Percentiles rank a stretch among this genome's conserved stretches.
These are phyloP conservation scores for Leishmania major DNA, from an alignment of 208 protist genomes.

Conservation along the genomic window DNA sequence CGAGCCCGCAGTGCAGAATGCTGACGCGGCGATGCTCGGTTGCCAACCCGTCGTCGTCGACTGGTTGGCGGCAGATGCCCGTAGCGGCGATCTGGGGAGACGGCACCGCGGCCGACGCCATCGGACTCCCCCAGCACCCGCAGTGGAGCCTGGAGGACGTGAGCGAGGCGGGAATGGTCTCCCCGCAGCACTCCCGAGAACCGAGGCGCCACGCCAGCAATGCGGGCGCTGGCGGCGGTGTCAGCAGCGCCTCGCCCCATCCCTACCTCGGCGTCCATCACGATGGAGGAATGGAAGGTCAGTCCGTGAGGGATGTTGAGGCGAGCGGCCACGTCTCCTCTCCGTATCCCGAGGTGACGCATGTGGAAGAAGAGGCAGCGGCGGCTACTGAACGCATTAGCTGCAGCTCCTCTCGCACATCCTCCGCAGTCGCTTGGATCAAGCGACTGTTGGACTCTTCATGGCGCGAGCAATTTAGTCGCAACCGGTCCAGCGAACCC, in stretches of 20 bases:
- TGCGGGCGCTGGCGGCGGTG: not conserved
- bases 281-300: not conserved
- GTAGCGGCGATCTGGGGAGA: not conserved
- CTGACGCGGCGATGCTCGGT: conserved; percentile 18
- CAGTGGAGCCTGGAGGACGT: conserved; percentile 29
- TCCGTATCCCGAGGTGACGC: not conserved
- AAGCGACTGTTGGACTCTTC: conserved; percentile 15
- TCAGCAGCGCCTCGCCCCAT: not conserved
- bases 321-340: not conserved
- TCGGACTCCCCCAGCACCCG: not conserved
- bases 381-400: not conserved
- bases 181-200: conserved; percentile 7
- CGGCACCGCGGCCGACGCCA: not conserved
- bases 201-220: not conserved
- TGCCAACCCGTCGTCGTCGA: conserved; percentile 11
- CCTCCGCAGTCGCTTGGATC: conserved; percentile 19
- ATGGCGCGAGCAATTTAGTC: conserved; percentile 5
- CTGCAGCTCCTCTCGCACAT: not conserved
- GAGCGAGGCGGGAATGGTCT: conserved; percentile 4
- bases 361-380: not conserved
- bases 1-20: conserved; percentile 27
- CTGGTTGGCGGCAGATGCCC: not conserved
- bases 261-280: not conserved
- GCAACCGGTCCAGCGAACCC: conserved; percentile 1
- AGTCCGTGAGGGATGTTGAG: not conserved